Evolutionary conservation across 75 land plant genomes (phyloP), one percentile per base, ranked within the genome.

Genomic region (Gnetum montanum): DNA sequence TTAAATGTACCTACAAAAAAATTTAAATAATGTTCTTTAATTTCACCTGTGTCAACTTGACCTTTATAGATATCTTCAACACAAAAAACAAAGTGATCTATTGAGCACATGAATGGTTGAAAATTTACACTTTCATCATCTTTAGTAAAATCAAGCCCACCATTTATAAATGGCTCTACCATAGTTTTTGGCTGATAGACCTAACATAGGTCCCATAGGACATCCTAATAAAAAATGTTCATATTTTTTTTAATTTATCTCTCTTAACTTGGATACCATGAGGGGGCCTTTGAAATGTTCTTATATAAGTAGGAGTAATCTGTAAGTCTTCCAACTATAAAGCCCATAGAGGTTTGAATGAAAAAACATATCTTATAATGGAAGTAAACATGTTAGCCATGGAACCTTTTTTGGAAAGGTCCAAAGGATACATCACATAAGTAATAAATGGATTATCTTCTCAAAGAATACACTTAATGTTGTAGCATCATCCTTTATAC

Each of bases 191-290:
- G 4, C 2, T 3, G 13, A 37, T 37, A 3, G 1, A 37, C 40
- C 40, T 15, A 37, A 37, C 13, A 10, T 37, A 10, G 40, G 40
- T 3, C 13, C 13, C 15, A 37, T 1, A 37, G 3, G 8, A 37
- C 40, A 37, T 37, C 40, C 40, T 15, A 37, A 37, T 3, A 1
- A 37, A 37, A 15, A 15, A 37, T 1, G 40, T 10, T 37, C 40
- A 3, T 62, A 49, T n/a, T 49, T 62, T 50, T 30, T 63, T 63
- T 12, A 53, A 63, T 56, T 65, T 65, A 57, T 65, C 60, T 65
- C 68, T 57, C 38, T 57, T 53, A 65, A 65, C 68, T 57, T 57
- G 68, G 54, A 65, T 65, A 22, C 44, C 68, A 57, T 65, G 60
- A 47, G 52, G 68, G 25, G 60, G 52, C 16, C 54, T 60, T 20